Conservation (phyloP, 768 basidiomycete genomes). For the Arthromyces matolae region DNA sequence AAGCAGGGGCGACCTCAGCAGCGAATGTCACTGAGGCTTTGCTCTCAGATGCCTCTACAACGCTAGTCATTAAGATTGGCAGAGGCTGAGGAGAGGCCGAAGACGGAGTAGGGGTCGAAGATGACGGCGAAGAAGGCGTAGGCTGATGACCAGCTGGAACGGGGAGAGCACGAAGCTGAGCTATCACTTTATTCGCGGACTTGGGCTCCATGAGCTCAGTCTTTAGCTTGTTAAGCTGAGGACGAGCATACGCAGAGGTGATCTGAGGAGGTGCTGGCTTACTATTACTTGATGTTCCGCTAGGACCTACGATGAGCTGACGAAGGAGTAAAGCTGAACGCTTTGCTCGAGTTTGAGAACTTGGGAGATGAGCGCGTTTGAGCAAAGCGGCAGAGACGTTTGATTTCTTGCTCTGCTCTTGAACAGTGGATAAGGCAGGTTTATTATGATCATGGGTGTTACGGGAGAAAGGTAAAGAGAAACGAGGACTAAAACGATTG, state of each 20-base stretch:
- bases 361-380: conserved; percentile 31
- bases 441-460: conserved; percentile 28
- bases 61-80: too few relatives aligned
- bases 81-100: too few relatives aligned
- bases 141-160: conserved; percentile 38
- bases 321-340: conserved; percentile 62
- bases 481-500: conserved; percentile 19
- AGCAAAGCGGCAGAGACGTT: conserved; percentile 32
- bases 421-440: conserved; percentile 29
- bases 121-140: too few relatives aligned
- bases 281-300: too few relatives aligned
- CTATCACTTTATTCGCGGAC: conserved; percentile 66
- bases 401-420: conserved; percentile 40
- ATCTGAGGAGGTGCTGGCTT: conserved; percentile 35
- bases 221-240: conserved; percentile 63
- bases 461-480: conserved; percentile 24
- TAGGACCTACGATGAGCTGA: conserved; percentile 62
- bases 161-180: conserved; percentile 65
- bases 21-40: too few relatives aligned
- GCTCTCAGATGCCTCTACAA: too few relatives aligned
- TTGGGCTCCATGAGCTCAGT: conserved; percentile 63
- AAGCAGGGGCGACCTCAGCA: too few relatives aligned
- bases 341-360: conserved; percentile 57
- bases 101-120: too few relatives aligned
- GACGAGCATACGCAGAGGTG: conserved; percentile 39